Evolutionary conservation across 345 rosid species (phyloP).

Genomic region (Gossypium ekmanianum): DNA sequence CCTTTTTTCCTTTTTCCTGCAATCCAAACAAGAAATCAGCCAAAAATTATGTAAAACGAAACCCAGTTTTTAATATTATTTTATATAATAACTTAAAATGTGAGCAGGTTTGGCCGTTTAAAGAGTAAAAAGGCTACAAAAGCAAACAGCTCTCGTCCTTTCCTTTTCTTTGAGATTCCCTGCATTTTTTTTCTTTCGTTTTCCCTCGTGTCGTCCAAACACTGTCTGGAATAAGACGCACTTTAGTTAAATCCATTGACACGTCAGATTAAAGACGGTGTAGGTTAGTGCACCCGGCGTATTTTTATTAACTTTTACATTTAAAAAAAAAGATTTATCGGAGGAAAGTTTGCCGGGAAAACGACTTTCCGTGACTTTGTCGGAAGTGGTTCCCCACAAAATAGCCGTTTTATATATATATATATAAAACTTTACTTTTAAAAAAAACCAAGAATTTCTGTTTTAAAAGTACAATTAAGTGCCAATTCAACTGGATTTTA

Average conservation of each 20-base stretch:
- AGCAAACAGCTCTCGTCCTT: slow-evolving; percentile 3
- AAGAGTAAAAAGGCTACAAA: neutral
- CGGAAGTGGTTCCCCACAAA: slow-evolving; percentile 2
- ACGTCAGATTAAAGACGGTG: neutral
- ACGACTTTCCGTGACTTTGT: neutral
- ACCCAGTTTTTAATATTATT: neutral
- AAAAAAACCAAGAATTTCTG: neutral
- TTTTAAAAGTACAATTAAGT: neutral
- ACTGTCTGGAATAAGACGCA: slow-evolving; percentile 2
- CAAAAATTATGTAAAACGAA: neutral
- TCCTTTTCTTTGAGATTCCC: slow-evolving; percentile 12
- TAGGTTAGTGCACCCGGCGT: neutral
- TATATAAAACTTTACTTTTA: neutral
- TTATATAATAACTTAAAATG: neutral
- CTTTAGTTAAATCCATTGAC: neutral
- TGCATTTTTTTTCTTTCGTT: neutral
- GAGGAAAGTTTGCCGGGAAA: neutral
- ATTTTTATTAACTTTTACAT: neutral
- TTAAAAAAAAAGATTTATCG: neutral
- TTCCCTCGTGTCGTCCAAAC: neutral
- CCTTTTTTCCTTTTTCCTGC: neutral
- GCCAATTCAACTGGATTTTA: neutral
- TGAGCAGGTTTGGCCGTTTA: slow-evolving; percentile 3
- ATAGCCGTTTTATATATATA: neutral
- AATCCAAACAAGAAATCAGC: slow-evolving; percentile 11